These are phyloP conservation scores for Penicillium crustosum DNA, from an alignment of 2,329 filamentous ascomycete species.

Conservation along the genomic window DNA sequence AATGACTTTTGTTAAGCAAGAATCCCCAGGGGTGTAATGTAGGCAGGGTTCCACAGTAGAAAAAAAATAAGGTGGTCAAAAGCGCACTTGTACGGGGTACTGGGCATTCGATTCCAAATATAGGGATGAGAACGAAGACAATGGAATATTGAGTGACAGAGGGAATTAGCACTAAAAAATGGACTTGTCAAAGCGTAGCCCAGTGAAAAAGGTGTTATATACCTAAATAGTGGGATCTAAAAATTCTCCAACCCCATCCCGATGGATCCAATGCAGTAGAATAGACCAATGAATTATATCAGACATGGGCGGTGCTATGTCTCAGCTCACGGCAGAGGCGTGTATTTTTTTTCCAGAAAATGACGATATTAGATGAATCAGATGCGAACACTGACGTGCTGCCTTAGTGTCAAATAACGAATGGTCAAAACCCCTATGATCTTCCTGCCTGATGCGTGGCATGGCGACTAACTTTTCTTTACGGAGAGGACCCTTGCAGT, in stretches of 20 bases:
- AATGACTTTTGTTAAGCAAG: not conserved
- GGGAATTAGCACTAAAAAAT: not conserved
- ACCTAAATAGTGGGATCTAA: slow-evolving; percentile 7
- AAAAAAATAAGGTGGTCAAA: not conserved
- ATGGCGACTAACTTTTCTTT: not conserved
- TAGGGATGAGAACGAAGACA: not conserved
- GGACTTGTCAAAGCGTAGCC: not conserved
- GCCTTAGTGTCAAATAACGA: slow-evolving; percentile 13
- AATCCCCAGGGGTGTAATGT: not conserved
- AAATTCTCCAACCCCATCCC: slow-evolving; percentile 10
- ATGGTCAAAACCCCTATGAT: not conserved
- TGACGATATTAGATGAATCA: slow-evolving; percentile 22
- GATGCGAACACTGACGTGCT: slow-evolving; percentile 16
- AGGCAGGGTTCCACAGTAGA: not conserved
- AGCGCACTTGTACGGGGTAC: not conserved
- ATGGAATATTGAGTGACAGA: slow-evolving; percentile 9
- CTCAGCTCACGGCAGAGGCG: slow-evolving; percentile 20
- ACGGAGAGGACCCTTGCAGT: not conserved
- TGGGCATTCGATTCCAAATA: not conserved
- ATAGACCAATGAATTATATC: slow-evolving; percentile 14
- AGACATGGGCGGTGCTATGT: slow-evolving; percentile 19
- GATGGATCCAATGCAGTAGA: not conserved
- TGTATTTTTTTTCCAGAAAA: slow-evolving; percentile 9
- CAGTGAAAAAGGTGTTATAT: slow-evolving; percentile 13
- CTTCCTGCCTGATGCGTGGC: slow-evolving; percentile 4